These are phyloP conservation scores for Salvia sclarea DNA, from an alignment of 305 asterid species.

Conservation along the genomic window DNA sequence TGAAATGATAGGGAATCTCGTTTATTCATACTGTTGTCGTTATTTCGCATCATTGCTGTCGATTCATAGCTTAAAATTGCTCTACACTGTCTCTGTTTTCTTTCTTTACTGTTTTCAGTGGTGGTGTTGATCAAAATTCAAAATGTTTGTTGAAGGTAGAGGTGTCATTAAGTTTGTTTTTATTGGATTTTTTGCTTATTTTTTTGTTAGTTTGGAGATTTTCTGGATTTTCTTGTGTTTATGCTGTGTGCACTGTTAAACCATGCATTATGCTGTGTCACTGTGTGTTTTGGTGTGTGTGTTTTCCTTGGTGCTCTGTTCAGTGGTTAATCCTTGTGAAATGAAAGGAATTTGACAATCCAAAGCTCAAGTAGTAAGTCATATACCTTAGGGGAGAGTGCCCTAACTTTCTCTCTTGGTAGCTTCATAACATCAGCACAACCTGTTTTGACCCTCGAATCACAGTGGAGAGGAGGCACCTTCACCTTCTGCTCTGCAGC, in stretches of 20 bases:
- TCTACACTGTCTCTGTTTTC: neutral
- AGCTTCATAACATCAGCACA: slow-evolving; percentile 72
- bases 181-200: too few species aligned
- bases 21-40: neutral
- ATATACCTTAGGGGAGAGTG: slow-evolving; percentile 75
- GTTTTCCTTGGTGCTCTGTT: neutral
- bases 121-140: neutral
- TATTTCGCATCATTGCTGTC: neutral
- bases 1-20: too few species aligned
- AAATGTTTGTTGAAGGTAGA: neutral
- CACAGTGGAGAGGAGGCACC: slow-evolving; percentile 79
- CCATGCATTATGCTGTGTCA: neutral
- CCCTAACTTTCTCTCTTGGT: slow-evolving; percentile 53
- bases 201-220: neutral
- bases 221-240: neutral
- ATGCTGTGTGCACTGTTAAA: neutral
- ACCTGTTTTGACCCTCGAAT: slow-evolving; percentile 75
- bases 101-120: too few species aligned
- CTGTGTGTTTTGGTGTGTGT: neutral
- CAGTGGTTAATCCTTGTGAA: too few species aligned
- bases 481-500: slow-evolving; percentile 88
- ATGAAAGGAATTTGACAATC: too few species aligned
- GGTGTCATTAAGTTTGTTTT: too few species aligned
- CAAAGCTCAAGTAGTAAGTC: neutral
- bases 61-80: neutral